A percentile compares a stretch with the other conserved stretches of the same genome.
phyloP scores from a whole-genome alignment of 2,329 filamentous ascomycete species.

The Hymenoscyphus linearis region DNA sequence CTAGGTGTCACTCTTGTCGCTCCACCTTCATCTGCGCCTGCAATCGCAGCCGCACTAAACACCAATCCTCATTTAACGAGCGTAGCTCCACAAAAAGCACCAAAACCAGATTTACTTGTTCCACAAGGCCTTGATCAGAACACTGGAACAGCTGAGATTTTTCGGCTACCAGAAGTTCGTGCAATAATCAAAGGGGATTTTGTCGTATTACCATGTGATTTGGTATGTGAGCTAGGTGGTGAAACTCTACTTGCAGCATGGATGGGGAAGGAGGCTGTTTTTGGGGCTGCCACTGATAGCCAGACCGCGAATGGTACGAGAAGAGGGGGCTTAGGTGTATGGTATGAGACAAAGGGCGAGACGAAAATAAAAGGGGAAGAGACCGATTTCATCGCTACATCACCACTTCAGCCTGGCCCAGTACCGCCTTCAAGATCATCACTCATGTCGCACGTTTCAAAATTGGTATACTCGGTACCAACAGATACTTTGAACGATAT shows the following conservation, averaged over 20 bases:
- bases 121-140: constrained; percentile 73
- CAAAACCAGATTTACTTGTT: constrained; percentile 64
- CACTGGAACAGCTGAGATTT: constrained; percentile 82
- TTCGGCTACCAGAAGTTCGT: constrained; percentile 78
- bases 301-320: constrained; percentile 29
- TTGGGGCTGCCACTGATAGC: constrained; percentile 45
- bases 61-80: constrained; percentile 74
- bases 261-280: constrained; percentile 76
- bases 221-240: constrained; percentile 84
- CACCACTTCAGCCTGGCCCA: constrained; percentile 55
- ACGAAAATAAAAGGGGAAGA: constrained; percentile 82
- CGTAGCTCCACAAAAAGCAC: constrained; percentile 58
- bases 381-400: constrained; percentile 83
- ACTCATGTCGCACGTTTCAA: constrained; percentile 63
- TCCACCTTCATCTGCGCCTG: constrained; percentile 58
- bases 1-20: constrained; percentile 59
- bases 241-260: constrained; percentile 81
- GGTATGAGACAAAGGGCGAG: constrained; percentile 80
- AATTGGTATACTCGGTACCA: constrained; percentile 78
- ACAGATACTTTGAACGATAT: constrained; percentile 85
- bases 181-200: constrained; percentile 80
- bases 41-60: constrained; percentile 65
- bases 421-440: constrained; percentile 58
- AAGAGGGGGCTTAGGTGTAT: constrained; percentile 81
- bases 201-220: constrained; percentile 83